Conservation (phyloP, 257 asterid species). For the Solanum gracilifrons region DNA sequence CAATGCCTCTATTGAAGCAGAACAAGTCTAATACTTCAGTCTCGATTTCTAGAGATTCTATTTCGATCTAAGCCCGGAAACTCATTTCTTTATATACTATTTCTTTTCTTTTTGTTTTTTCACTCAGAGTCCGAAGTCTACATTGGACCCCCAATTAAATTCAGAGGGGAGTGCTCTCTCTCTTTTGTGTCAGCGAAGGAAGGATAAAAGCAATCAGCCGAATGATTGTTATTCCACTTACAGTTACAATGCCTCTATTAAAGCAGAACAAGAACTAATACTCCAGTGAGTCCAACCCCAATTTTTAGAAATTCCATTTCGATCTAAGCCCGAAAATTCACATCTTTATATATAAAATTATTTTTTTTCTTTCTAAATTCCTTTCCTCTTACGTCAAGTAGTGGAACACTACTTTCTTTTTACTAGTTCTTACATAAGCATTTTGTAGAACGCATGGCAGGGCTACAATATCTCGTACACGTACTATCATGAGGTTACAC, state of each 20-base stretch:
- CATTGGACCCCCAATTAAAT: no score
- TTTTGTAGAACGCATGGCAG: no score
- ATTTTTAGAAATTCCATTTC: neutral
- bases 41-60: accelerated
- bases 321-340: neutral
- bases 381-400: neutral
- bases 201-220: no score
- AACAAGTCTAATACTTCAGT: accelerated
- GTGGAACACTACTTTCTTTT: accelerated
- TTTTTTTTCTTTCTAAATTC: no score
- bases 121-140: neutral
- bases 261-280: neutral
- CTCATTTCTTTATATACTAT: no score
- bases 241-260: neutral
- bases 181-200: neutral
- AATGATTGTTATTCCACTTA: no score
- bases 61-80: no score
- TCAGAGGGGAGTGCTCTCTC: neutral
- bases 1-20: neutral
- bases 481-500: neutral
- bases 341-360: no score
- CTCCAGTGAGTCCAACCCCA: neutral
- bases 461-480: neutral
- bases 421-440: no score
- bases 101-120: no score